A percentile compares a stretch with the other conserved stretches of the same genome.
Evolutionary conservation across 805 yeast genomes (phyloP).

Genomic region (Wickerhamiella parazyma): DNA sequence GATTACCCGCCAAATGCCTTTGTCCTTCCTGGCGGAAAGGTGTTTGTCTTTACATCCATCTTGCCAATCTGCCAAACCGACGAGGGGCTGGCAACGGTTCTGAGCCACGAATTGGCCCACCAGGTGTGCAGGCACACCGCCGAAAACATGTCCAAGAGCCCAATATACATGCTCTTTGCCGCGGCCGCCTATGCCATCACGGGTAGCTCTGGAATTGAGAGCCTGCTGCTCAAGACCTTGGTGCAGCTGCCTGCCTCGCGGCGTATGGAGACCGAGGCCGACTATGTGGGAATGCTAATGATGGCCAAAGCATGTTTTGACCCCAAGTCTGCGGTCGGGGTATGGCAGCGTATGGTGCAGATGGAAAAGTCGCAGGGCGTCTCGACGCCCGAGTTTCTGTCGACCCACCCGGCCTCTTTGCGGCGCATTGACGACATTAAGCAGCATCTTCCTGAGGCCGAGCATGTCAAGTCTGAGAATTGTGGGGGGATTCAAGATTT

Average conservation of each 20-base stretch:
- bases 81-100: slow-evolving; percentile 89
- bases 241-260: slow-evolving; percentile 76
- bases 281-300: slow-evolving; percentile 80
- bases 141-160: slow-evolving; percentile 68
- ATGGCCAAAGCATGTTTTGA: slow-evolving; percentile 85
- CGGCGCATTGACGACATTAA: slow-evolving; percentile 55
- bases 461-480: slow-evolving; percentile 10
- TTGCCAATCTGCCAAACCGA: slow-evolving; percentile 66
- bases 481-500: not conserved
- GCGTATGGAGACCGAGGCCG: slow-evolving; percentile 93
- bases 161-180: slow-evolving; percentile 47
- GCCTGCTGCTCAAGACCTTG: slow-evolving; percentile 39
- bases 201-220: slow-evolving; percentile 42
- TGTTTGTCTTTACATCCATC: slow-evolving; percentile 72
- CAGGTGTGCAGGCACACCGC: slow-evolving; percentile 85
- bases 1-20: slow-evolving; percentile 87
- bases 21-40: slow-evolving; percentile 91
- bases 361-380: slow-evolving; percentile 30
- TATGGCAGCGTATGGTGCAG: slow-evolving; percentile 73
- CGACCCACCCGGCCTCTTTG: slow-evolving; percentile 83
- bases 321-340: slow-evolving; percentile 54
- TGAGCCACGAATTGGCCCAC: slow-evolving; percentile 89
- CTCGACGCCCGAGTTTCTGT: slow-evolving; percentile 46
- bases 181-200: slow-evolving; percentile 44
- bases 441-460: slow-evolving; percentile 43